Evolutionary conservation across 345 rosid species (phyloP).

Genomic region (Cochlearia excelsa): DNA sequence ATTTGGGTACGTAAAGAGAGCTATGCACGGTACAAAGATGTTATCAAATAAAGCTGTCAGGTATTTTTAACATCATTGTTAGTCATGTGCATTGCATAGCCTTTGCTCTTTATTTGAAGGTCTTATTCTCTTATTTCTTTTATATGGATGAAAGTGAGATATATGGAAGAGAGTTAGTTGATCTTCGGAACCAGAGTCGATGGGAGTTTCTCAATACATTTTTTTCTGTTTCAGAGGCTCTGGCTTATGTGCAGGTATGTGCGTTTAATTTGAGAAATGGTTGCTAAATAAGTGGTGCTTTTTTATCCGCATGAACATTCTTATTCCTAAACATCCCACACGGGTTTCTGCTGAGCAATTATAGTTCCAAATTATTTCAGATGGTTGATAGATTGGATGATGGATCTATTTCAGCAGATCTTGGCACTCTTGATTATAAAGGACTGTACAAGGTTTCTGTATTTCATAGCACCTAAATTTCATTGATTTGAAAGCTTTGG

Average conservation of each 20-base stretch:
- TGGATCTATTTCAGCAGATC: constrained; percentile 66
- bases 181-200: constrained; percentile 78
- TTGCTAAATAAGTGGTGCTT: constrained; percentile 7
- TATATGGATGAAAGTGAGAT: constrained; percentile 71
- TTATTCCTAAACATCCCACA: not conserved
- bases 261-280: not conserved
- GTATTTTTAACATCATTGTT: constrained; percentile 32
- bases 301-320: not conserved
- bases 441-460: constrained; percentile 78
- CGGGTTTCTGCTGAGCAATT: constrained; percentile 8
- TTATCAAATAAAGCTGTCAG: constrained; percentile 83
- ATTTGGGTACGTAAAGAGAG: constrained; percentile 90
- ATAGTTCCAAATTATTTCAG: constrained; percentile 39
- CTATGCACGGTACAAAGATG: constrained; percentile 94
- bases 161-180: constrained; percentile 93
- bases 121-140: constrained; percentile 40
- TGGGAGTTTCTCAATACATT: constrained; percentile 94
- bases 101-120: constrained; percentile 16
- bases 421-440: constrained; percentile 78
- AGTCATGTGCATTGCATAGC: not conserved
- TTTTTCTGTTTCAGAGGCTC: constrained; percentile 95
- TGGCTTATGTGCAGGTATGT: constrained; percentile 86
- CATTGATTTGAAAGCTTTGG: constrained; percentile 16
- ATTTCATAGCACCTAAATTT: constrained; percentile 13
- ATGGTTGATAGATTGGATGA: constrained; percentile 93